Conservation (phyloP, 306 rosid genomes). For the Rosa persica region DNA sequence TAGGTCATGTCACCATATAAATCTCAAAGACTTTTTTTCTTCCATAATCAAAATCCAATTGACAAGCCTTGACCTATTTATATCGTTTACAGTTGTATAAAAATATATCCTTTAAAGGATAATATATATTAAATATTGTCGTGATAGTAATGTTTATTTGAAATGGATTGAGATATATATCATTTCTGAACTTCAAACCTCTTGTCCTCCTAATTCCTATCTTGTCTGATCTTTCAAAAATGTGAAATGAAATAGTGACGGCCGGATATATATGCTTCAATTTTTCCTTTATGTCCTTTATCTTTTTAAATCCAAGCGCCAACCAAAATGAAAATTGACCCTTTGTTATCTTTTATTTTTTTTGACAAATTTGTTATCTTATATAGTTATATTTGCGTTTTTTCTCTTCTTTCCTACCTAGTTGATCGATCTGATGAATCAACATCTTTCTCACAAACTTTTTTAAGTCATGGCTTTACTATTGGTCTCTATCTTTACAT, state of each 20-base stretch:
- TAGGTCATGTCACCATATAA: constrained; percentile 3
- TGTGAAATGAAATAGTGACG: neutral
- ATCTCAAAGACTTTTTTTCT: neutral
- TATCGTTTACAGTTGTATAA: neutral
- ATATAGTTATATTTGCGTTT: no score
- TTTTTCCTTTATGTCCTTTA: neutral
- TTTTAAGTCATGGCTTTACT: constrained; percentile 26
- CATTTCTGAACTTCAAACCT: neutral
- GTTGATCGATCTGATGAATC: constrained; percentile 21
- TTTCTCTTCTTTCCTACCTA: neutral
- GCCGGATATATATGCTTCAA: neutral
- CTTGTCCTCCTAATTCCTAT: neutral
- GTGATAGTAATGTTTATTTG: neutral
- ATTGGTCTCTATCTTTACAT: neutral
- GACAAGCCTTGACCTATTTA: neutral
- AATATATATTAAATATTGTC: no score
- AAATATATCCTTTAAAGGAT: neutral
- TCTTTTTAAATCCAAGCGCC: constrained; percentile 3
- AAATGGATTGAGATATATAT: neutral
- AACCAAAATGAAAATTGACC: constrained; percentile 5
- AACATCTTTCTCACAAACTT: constrained; percentile 23
- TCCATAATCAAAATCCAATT: neutral
- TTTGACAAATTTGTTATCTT: neutral
- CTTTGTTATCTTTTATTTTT: neutral
- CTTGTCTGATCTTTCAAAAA: neutral